Evolutionary conservation across 495 filamentous ascomycete genomes (phyloP), one percentile per base, ranked within the genome.

Genomic region (Hypoxylon intermedium): DNA sequence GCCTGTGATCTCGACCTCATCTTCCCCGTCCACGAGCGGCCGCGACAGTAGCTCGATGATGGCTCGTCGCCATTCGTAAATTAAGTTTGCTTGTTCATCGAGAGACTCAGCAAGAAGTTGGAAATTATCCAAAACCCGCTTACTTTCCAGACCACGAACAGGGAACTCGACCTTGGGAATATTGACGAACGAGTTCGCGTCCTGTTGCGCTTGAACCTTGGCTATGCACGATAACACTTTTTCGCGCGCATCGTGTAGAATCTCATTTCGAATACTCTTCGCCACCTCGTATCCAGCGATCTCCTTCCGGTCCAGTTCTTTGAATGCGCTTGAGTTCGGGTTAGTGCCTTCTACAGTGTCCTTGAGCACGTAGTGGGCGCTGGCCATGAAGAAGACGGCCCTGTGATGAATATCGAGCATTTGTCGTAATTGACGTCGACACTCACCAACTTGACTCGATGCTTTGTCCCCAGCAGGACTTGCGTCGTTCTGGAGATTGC

Each of bases 351-450:
- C 74, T 24, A 82, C 70, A 47, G 93, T 82, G 0, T 78, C 77
- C 65, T 94, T 96, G 42, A 94, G 86, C 67, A 96, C 89, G 67
- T 82, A 97, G 55, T 88, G 89, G 0, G 83, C 87, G 58, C 92
- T 96, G 21, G 85, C 91, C 13, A 86, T 85, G 70, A 95, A 97
- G 71, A 96, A 98, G 0, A 83, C 78, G 34, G 88, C 91, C 54
- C 86, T 84, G 65, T 97, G 93, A 58, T 93, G 83, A 33, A 96
- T 68, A 69, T 95, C 90, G 2, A 97, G 79, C 15, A 91, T 84
- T 31, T 74, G 72, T 13, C 91, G 83, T 1, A 98, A 79, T 36
- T 83, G 82, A 36, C 87, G 85, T 24, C 85, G 83, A 38, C 83
- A 81, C n/a, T 83, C 78, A 20, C 82, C 79, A 19, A 67, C 48